Percentiles rank a stretch among this genome's conserved stretches.
phyloP scores from a whole-genome alignment of 2,329 filamentous ascomycete genomes.

The Pseudopyricularia javanii region DNA sequence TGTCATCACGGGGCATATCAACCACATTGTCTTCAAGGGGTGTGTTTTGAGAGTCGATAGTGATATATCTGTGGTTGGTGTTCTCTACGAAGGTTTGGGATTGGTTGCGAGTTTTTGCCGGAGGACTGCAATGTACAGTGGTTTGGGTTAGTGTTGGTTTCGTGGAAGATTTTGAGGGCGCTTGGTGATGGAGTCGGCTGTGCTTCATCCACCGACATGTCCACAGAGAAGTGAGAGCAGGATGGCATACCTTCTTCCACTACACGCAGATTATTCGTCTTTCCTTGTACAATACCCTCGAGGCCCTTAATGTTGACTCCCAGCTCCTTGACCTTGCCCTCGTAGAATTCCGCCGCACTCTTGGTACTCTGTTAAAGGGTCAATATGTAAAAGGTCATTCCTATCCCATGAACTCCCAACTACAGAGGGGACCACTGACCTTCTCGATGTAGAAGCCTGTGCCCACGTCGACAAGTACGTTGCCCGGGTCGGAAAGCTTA shows the following conservation, averaged over 20 bases:
- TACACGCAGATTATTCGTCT: conserved; percentile 72
- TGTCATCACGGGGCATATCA: not conserved
- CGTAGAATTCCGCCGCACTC: conserved; percentile 43
- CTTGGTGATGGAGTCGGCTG: not conserved
- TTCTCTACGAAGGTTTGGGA: not conserved
- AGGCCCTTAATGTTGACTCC: conserved; percentile 41
- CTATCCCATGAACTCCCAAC: not conserved
- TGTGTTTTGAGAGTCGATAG: too few relatives aligned
- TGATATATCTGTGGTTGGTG: not conserved
- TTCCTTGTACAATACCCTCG: conserved; percentile 47
- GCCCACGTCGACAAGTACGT: conserved; percentile 59
- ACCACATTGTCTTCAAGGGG: not conserved
- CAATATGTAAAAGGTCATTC: not conserved
- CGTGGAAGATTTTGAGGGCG: not conserved
- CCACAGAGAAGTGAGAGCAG: not conserved
- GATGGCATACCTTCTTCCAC: conserved; percentile 66
- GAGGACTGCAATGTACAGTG: conserved; percentile 16
- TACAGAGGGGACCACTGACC: conserved; percentile 28
- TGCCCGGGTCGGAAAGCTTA: conserved; percentile 1
- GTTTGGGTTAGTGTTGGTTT: not conserved
- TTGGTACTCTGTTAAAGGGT: conserved; percentile 29
- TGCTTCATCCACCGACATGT: not conserved
- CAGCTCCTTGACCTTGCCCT: conserved; percentile 41
- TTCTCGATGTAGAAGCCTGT: conserved; percentile 96
- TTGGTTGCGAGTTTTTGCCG: conserved; percentile 21